phyloP scores from a whole-genome alignment of 2,329 filamentous ascomycete species.

The Clarireedia homoeocarpa region DNA sequence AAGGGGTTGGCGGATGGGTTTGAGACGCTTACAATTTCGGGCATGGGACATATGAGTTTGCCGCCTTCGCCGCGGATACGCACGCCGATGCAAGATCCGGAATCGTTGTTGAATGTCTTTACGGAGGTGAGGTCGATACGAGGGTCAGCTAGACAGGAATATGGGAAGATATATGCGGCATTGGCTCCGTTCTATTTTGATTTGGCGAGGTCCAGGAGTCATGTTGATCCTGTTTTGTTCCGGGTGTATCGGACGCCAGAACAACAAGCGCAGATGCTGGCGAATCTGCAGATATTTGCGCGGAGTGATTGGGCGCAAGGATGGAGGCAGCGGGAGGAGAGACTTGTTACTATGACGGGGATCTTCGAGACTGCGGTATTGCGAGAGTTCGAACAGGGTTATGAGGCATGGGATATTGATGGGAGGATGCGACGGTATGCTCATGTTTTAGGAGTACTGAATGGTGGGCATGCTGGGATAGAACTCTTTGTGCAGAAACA shows the following conservation, averaged over 20 bases:
- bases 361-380: conserved; percentile 89
- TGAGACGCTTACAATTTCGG: conserved; percentile 59
- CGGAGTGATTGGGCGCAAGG: conserved; percentile 75
- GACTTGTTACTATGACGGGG: conserved; percentile 63
- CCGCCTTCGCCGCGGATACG: conserved; percentile 21
- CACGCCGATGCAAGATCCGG: conserved; percentile 47
- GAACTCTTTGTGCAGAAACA: conserved; percentile 88
- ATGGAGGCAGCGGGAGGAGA: conserved; percentile 62
- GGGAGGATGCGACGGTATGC: conserved; percentile 86
- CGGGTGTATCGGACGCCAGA: conserved; percentile 81
- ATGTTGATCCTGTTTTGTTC: conserved; percentile 78
- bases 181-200: conserved; percentile 86
- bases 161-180: conserved; percentile 82
- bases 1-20: conserved; percentile 61
- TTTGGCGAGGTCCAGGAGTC: conserved; percentile 61
- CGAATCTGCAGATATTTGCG: conserved; percentile 71
- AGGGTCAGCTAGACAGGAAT: conserved; percentile 81
- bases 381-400: conserved; percentile 87
- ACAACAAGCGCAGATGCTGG: conserved; percentile 81
- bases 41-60: conserved; percentile 30
- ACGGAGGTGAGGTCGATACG: conserved; percentile 68
- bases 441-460: conserved; percentile 72
- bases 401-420: conserved; percentile 80
- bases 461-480: conserved; percentile 69
- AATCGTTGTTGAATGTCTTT: conserved; percentile 61